Base-by-base conservation (phyloP, 768 basidiomycete genomes). In the Collybia mongolica region DNA sequence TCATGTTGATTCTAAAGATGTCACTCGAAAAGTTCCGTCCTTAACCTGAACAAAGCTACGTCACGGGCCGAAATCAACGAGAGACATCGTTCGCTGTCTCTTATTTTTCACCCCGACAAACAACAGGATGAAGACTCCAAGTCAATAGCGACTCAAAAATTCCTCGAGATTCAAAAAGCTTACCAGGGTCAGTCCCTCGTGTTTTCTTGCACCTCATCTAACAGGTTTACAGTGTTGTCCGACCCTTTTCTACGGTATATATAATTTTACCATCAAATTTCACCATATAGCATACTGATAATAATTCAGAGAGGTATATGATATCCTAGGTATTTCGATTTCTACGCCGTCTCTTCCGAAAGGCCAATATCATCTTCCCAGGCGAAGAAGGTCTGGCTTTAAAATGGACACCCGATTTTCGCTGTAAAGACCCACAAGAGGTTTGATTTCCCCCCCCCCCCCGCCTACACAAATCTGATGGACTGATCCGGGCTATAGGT, bases 21-120 rank as follows among this genome's bases (percentile, higher is more conserved):
- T 18, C 18, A 15, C 23, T 7, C 14, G 11, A 43, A 32, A 51
- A 85, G 87, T 63, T 70, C 85, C 7, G 77, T 91, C 29, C 77
- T 93, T 39, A 93, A 93, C 61, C 65, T 93, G 42, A 76, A 83
- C 14, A 75, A 66, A 44, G 74, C 77, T 4, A 88, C 89, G 0
- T 80, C 83, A 1, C 76, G 80, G 50, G 70, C 71, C 42, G 88
- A 92, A 59, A 85, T 93, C 52, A 76, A 88, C 43, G 89, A 91
- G 49, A 75, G 84, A 29, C 88, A 92, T 64, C 74, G 80, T 37
- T 63, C 80, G 5, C 66, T 93, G 22, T 92, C 91, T 3, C 76
- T 93, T 23, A 69, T 86, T 17, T 91, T 89, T 55, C 92, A 96
- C 58, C 92, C 92, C 0, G 92, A 96, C 75, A 87, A 86, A 61